A percentile compares a stretch with the other conserved stretches of the same genome.
phyloP scores from a whole-genome alignment of 495 filamentous ascomycete genomes.

The Neurospora sp. region DNA sequence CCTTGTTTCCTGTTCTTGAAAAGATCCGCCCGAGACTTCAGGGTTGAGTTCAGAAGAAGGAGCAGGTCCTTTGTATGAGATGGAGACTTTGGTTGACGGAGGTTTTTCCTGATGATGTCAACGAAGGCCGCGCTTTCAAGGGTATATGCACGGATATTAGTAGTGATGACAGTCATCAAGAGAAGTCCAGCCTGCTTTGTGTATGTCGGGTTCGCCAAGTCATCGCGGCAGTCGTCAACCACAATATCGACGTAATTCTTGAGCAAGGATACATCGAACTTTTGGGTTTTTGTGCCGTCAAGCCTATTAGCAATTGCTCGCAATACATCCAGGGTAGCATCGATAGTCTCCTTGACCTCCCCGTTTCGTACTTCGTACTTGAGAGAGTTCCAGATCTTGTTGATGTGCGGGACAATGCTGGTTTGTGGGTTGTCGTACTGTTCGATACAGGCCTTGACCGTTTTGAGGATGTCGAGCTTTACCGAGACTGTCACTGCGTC shows the following conservation, averaged over 20 bases:
- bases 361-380: conserved; percentile 51
- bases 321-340: conserved; percentile 37
- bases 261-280: conserved; percentile 24
- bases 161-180: conserved; percentile 31
- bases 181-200: conserved; percentile 36
- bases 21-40: conserved; percentile 26
- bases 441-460: conserved; percentile 35
- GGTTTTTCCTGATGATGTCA: conserved; percentile 26
- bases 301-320: conserved; percentile 30
- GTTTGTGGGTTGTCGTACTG: conserved; percentile 29
- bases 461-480: conserved; percentile 42
- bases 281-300: conserved; percentile 20
- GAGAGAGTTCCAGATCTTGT: conserved; percentile 42
- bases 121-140: conserved; percentile 24
- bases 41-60: conserved; percentile 29
- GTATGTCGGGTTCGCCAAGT: conserved; percentile 34
- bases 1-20: conserved; percentile 13
- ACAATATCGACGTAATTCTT: conserved; percentile 26
- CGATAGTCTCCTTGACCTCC: conserved; percentile 39
- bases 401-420: conserved; percentile 29
- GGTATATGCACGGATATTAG: conserved; percentile 22
- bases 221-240: conserved; percentile 33
- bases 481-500: conserved; percentile 40
- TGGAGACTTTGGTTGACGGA: conserved; percentile 30
- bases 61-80: conserved; percentile 33